phyloP scores from a whole-genome alignment of 2,329 filamentous ascomycete species.

The Fusarium sp. region DNA sequence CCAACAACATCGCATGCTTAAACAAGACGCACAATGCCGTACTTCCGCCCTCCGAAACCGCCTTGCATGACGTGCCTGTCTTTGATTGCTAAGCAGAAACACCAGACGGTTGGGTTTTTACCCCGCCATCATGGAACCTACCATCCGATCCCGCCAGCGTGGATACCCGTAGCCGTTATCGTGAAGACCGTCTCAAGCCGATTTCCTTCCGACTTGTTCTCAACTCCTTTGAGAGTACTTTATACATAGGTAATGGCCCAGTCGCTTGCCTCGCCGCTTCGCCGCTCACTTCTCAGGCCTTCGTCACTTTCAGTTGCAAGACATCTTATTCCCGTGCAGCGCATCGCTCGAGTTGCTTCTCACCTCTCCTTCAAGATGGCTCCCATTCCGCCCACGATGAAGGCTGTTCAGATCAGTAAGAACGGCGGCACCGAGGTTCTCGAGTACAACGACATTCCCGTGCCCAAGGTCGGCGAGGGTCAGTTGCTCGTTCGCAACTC shows the following conservation, averaged over 20 bases:
- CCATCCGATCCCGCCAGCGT: conserved; percentile 23
- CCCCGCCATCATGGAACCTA: conserved; percentile 44
- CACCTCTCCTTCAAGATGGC: conserved; percentile 68
- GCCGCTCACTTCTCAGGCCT: conserved; percentile 36
- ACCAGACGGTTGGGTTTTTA: conserved; percentile 23
- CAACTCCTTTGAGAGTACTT: neutral
- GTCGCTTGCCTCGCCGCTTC: conserved; percentile 14
- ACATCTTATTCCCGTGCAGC: conserved; percentile 16
- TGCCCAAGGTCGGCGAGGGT: conserved; percentile 76
- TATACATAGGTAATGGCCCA: conserved; percentile 31
- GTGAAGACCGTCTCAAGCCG: neutral
- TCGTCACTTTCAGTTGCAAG: conserved; percentile 3
- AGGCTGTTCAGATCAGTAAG: conserved; percentile 74
- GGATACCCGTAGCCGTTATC: conserved; percentile 13
- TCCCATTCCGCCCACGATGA: conserved; percentile 78
- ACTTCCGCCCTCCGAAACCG: neutral
- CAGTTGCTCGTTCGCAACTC: conserved; percentile 86
- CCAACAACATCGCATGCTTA: neutral
- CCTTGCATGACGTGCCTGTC: neutral
- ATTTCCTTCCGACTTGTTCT: conserved; percentile 5
- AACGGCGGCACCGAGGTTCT: conserved; percentile 77
- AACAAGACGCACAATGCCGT: neutral
- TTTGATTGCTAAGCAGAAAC: conserved; percentile 12
- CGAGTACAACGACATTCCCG: conserved; percentile 75
- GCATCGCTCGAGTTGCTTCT: conserved; percentile 13